phyloP scores from a whole-genome alignment of 2,329 filamentous ascomycete genomes.

The Cercospora beticola region DNA sequence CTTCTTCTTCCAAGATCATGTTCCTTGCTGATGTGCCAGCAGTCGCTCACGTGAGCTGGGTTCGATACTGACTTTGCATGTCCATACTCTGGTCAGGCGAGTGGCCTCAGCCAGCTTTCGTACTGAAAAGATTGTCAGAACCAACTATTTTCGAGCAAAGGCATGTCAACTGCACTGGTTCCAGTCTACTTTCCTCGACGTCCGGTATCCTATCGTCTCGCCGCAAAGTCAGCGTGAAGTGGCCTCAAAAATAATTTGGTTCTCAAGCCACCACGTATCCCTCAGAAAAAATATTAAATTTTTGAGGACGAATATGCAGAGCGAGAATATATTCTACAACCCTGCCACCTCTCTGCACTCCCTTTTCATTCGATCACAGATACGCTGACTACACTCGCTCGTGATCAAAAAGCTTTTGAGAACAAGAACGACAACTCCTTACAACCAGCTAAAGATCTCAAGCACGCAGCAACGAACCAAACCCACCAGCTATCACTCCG shows the following conservation, averaged over 20 bases:
- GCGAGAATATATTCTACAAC: too few relatives aligned
- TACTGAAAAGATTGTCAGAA: neutral
- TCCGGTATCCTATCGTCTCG: neutral
- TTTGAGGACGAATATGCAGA: too few relatives aligned
- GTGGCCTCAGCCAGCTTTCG: neutral
- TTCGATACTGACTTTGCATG: neutral
- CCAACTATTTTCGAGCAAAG: too few relatives aligned
- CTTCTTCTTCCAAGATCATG: neutral
- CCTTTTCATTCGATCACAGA: too few relatives aligned
- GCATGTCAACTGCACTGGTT: too few relatives aligned
- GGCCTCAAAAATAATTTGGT: neutral
- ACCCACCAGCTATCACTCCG: neutral
- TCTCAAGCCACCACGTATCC: too few relatives aligned
- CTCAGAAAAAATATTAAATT: too few relatives aligned
- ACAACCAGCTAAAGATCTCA: neutral
- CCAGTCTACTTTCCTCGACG: neutral
- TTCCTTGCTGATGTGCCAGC: neutral
- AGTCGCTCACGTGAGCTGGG: neutral
- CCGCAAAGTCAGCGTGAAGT: neutral
- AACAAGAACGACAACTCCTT: neutral
- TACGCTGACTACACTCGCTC: neutral
- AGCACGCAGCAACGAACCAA: neutral
- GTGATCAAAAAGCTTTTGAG: too few relatives aligned
- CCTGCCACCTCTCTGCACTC: too few relatives aligned
- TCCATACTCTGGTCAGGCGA: too few relatives aligned